Base-by-base conservation (phyloP, 2,329 filamentous ascomycete species). In the Lachnellula suecica region DNA sequence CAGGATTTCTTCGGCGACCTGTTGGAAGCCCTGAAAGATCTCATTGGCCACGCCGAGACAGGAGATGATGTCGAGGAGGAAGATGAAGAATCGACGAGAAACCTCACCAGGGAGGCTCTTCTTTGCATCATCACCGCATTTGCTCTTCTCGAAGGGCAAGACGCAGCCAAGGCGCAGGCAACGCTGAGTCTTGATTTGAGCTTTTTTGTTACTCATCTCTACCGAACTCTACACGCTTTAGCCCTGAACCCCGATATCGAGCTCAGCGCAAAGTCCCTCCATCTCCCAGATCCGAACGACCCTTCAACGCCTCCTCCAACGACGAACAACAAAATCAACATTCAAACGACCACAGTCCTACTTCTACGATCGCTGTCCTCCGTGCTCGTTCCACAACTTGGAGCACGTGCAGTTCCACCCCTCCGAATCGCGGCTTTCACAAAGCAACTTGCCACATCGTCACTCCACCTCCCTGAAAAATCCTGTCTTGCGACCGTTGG, bases 1-100 rank as follows among this genome's bases (percentile, higher is more conserved):
- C 91, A 99, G 67, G 91, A 99, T 68, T 97, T 99, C 76, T 99
- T 99, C 64, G 94, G 93, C 24, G 94, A 99, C 67, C 79, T 99
- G 25, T 82, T 99, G 10, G 94, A 97, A 72, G 93, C 91, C 0
- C 78, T 99, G 35, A 95, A 96, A 70, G 94, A 99, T 59, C 81
- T 99, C 41, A 93, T 97, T 63, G 82, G 84, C 4, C 83, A 92
- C 60, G 87, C 88, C 47, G 81, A 87, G 64, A 76, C 79, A 0
- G 75, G 79, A 15, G 77, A 76, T 3, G 69, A 73, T 35, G 64
- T 74, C 2, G 71, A 73, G 8, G 69, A 73, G 10, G 68, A 73
- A 3, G 68, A 69, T 13, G 75, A 79, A 8, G 74, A 77, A 2
- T 74, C 74, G 2, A 75, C 78, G 35, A 85, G 92, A 51, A 92